Evolutionary conservation across 1,139 yeast genomes (phyloP), one percentile per base, ranked within the genome.

Genomic region (Yarrowia galli): DNA sequence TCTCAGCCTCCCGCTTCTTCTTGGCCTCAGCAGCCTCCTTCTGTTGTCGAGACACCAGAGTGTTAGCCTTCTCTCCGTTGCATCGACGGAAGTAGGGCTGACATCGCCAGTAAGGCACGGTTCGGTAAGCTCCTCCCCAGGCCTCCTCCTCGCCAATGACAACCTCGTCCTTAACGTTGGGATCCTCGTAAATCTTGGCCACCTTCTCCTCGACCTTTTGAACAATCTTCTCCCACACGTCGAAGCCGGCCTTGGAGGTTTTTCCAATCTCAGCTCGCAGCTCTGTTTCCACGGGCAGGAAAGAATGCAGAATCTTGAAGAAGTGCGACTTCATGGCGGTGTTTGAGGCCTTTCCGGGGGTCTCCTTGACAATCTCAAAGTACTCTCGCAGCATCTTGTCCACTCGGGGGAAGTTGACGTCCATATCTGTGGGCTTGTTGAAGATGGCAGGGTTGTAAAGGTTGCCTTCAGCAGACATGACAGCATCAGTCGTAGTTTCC

Each of bases 401-500:
- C 4, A 93, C 96, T 69, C 98, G 83, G 4, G 98, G 97, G 74
- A 87, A 92, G 69, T 86, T 89, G 72, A 81, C 87, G 43, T 91
- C 92, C 23, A 80, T 81, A 16, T 68, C 69, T 43, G 70, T 67
- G 58, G 66, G 58, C 65, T 72, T 51, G 66, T 79, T 77, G 76
- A 96, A 95, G 0, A 93, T 87, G 3, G 97, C 98, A 0, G 99
- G 99, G 74, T 96, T 96, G 78, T 89, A 91, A 56, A 96, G 80
- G 75, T 92, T 92, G 0, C 97, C 97, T 77, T 96, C 99, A 0
- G 99, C 99, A 56, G 97, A 89, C 99, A 96, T 96, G 23, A 95
- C 96, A 0, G 95, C 98, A 79, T 96, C 98, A 72, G 96, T 89
- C 0, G 79, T 80, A 0, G 91, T 86, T 23, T 81, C 83, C 1